Percentiles rank a stretch among this genome's conserved stretches.
Conservation (phyloP, 331 rosid species). For the Pyrus hybrid region DNA sequence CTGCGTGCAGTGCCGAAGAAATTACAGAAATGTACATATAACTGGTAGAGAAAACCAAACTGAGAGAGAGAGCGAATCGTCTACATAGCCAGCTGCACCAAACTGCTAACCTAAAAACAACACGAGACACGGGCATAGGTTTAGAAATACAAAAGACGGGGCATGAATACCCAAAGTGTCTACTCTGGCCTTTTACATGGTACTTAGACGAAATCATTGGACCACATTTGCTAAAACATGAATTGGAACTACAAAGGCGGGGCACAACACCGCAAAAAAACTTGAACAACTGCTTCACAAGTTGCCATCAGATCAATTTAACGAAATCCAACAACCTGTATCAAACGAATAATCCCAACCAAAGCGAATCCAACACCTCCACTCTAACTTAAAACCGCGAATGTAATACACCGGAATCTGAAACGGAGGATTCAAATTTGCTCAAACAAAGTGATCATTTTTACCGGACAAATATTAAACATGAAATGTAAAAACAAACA, state of each 20-base stretch:
- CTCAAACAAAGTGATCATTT: not conserved
- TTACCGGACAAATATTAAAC: not conserved
- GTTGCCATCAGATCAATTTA: constrained; percentile 31
- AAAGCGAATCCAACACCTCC: not conserved
- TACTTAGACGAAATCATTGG: constrained; percentile 11
- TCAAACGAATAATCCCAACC: not conserved
- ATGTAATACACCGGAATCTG: not conserved
- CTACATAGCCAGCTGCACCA: not conserved
- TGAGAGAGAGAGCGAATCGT: not conserved
- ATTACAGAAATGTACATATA: not conserved
- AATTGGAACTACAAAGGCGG: constrained; percentile 21
- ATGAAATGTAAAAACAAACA: not conserved
- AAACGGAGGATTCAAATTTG: not conserved
- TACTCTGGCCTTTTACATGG: constrained; percentile 4
- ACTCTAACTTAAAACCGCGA: not conserved
- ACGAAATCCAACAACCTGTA: not conserved
- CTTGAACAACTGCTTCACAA: constrained; percentile 43
- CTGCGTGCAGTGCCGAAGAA: not conserved
- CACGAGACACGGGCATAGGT: no score
- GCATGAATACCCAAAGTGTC: no score
- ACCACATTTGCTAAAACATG: constrained; percentile 16
- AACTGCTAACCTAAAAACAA: no score
- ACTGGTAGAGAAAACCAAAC: not conserved
- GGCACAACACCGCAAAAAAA: constrained; percentile 37
- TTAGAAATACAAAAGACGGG: no score